Evolutionary conservation across 2,329 filamentous ascomycete genomes (phyloP).

Genomic region (Diaporthe ilicicola): DNA sequence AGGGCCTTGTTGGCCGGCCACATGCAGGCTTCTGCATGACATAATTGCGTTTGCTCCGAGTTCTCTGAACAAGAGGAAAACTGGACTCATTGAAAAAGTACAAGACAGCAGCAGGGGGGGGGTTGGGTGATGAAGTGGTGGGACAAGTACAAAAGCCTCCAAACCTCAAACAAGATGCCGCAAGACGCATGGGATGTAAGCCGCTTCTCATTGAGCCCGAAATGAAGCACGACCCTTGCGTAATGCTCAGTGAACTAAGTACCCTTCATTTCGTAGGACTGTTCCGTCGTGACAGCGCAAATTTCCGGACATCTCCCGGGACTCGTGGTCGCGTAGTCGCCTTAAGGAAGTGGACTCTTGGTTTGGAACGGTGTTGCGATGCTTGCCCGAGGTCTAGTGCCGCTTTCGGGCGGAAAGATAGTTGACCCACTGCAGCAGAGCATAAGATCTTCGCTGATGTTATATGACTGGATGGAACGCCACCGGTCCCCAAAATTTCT

Average conservation of each 20-base stretch:
- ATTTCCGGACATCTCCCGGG: not conserved
- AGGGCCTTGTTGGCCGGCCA: not conserved
- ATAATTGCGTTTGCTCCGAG: conserved; percentile 13
- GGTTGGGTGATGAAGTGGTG: not conserved
- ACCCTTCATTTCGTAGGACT: not conserved
- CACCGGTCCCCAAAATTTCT: not conserved
- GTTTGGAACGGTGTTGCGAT: not conserved
- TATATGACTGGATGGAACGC: not conserved
- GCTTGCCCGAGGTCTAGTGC: conserved; percentile 2
- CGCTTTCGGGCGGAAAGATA: not conserved
- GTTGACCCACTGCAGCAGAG: not conserved
- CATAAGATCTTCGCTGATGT: not conserved
- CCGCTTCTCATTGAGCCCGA: not conserved
- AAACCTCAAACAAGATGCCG: not conserved
- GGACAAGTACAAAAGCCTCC: not conserved
- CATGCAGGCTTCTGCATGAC: conserved; percentile 31
- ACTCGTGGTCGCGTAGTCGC: not conserved
- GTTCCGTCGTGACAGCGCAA: not conserved
- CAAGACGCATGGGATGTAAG: not conserved
- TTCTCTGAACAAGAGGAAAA: not conserved
- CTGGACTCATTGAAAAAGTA: conserved; percentile 3
- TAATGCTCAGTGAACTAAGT: not conserved
- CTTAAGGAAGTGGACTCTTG: not conserved
- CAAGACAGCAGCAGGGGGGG: not conserved
- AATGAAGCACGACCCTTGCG: not conserved